These are phyloP conservation scores for Scenedesmus sp. DNA, from an alignment of 163 green algal genomes.

Conservation along the genomic window DNA sequence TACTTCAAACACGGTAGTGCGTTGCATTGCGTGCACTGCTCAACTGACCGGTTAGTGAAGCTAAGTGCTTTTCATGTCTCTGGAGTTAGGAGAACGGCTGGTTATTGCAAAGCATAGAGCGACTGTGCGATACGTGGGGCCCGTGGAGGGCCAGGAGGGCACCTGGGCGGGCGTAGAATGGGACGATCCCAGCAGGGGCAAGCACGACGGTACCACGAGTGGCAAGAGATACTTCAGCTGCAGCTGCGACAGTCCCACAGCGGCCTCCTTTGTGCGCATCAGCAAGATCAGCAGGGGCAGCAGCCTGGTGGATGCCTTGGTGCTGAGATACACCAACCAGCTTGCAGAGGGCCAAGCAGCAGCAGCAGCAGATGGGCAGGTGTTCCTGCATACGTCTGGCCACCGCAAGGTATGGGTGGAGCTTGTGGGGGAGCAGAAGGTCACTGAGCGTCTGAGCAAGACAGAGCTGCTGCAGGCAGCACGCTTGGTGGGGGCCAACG, in stretches of 20 bases:
- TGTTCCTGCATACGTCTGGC: background rate
- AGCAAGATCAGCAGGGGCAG: slow-evolving; percentile 73
- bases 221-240: slow-evolving; percentile 89
- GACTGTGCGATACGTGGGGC: slow-evolving; percentile 90
- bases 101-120: slow-evolving; percentile 64
- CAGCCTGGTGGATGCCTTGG: slow-evolving; percentile 68
- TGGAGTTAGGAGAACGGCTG: slow-evolving; percentile 57
- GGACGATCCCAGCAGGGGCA: slow-evolving; percentile 89
- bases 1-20: background rate
- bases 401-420: slow-evolving; percentile 63
- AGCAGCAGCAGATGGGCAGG: background rate
- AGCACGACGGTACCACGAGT: slow-evolving; percentile 88
- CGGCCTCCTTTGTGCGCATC: slow-evolving; percentile 82
- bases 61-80: background rate
- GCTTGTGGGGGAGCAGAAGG: slow-evolving; percentile 71
- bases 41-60: background rate
- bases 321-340: slow-evolving; percentile 72
- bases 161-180: slow-evolving; percentile 96
- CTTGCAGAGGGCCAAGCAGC: slow-evolving; percentile 55
- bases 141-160: slow-evolving; percentile 79
- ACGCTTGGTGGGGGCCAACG: slow-evolving; percentile 55
- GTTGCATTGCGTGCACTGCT: background rate
- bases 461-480: slow-evolving; percentile 59
- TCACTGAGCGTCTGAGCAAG: slow-evolving; percentile 63
- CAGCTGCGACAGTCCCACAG: slow-evolving; percentile 14